These are phyloP conservation scores for Fusarium sacchari DNA, from an alignment of 2,329 filamentous ascomycete species.

Conservation along the genomic window DNA sequence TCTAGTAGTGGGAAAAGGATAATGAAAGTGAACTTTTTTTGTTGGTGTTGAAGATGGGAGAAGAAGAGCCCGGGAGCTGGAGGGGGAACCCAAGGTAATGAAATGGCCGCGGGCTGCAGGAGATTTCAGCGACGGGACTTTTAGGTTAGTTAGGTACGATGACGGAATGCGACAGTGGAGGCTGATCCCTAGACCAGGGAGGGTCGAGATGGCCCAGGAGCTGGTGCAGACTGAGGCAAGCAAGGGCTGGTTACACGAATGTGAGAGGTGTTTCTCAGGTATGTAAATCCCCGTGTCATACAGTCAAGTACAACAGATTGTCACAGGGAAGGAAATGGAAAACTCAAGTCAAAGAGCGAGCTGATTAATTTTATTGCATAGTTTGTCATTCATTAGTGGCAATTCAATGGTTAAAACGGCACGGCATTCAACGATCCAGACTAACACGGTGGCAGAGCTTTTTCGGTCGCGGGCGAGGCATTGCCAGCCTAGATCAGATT, in stretches of 20 bases:
- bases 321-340: background rate
- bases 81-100: background rate
- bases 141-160: slow-evolving; percentile 28
- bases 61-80: background rate
- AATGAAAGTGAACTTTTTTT: background rate
- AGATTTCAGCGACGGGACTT: slow-evolving; percentile 34
- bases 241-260: slow-evolving; percentile 7
- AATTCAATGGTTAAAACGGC: slow-evolving; percentile 16
- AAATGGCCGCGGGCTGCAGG: slow-evolving; percentile 13
- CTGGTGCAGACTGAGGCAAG: background rate
- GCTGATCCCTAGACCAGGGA: slow-evolving; percentile 6
- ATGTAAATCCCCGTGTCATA: background rate
- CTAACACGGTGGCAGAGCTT: slow-evolving; percentile 1
- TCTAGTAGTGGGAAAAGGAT: background rate
- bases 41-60: slow-evolving; percentile 8
- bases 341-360: slow-evolving; percentile 12
- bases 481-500: slow-evolving; percentile 12
- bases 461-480: slow-evolving; percentile 4
- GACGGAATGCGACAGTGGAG: slow-evolving; percentile 40
- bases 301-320: background rate
- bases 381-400: slow-evolving; percentile 14
- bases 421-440: background rate
- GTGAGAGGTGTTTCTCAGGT: slow-evolving; percentile 4
- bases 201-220: background rate
- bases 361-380: slow-evolving; percentile 23